Base-by-base conservation (phyloP, 2,329 filamentous ascomycete species). In the Scortechinia acanthostroma region DNA sequence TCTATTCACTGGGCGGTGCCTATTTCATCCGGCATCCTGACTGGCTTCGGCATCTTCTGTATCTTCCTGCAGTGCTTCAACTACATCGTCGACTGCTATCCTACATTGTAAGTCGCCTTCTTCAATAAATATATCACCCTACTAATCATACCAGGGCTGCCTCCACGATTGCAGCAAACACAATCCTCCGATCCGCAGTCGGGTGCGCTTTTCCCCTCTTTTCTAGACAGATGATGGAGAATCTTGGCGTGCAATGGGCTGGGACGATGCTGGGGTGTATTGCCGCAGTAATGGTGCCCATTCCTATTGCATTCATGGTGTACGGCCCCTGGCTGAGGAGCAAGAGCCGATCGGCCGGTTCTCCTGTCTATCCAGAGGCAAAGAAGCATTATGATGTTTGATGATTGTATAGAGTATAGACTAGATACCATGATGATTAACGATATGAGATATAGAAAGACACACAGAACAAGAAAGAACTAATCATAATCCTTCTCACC, bases 31-130 rank as follows among this genome's bases (percentile, higher is more conserved):
- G 60, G 61, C 10, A 50, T 64, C n/a, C 50, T 57, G 66, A 61
- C 72, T 50, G 77, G 76, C 1, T 69, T 75, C 4, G 75, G 76
- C 2, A 76, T 80, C 54, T 73, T 78, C 46, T 71, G 72, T 0
- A 76, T 80, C 43, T 79, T 80, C 58, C 70, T 80, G 43, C 70
- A 73, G 3, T 71, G 71, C 5, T 54, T 80, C 15, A 80, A 79
- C 50, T 79, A 77, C 47, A 64, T 79, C 3, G 68, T 78, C 33
- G 74, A 79, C 49, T 72, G 58, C 0, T 64, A 63, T 42, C 53
- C 54, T 30, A 50, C 48, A 42, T 51, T 51, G 48, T 49, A 49
- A 49, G 48, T 46, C 23, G 30, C 21, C 17, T 14, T 28, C 33
- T 10, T 40, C 35, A 63, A 65, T 40, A 10, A 40, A 43, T 40